Base-by-base conservation (phyloP, 2,329 filamentous ascomycete species). In the Dactylellina cionopaga region DNA sequence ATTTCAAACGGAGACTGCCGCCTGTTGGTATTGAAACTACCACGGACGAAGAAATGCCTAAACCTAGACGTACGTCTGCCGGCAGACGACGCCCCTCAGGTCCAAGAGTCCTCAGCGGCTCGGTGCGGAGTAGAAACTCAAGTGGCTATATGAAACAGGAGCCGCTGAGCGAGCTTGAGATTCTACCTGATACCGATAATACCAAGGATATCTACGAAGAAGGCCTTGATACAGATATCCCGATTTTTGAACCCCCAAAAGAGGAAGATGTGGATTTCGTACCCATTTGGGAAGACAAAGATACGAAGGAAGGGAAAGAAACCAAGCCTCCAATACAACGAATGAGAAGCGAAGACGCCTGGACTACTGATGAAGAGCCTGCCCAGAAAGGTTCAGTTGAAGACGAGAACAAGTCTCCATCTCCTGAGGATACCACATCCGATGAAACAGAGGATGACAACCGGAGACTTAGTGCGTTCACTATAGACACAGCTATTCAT, bases 11-110 rank as follows among this genome's bases (percentile, higher is more conserved):
- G 10, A 44, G 68, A 17, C 43, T 59, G 35, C 68, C 46, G n/a
- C 59, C 59, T 3, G 37, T 64, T 19, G 68, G 68, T 15, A 60
- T 65, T 33, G 68, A 71, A 19, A 71, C 66, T 3, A 71, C 66
- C 3, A 71, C 66, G 0, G 66, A 71, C 27, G 66, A 71, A 43
- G 66, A 71, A 51, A 71, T 71, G 66, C 66, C 66, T 5, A 47
- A 51, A 24, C 66, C 66, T 5, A 49, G 58, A 15, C 44, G 51
- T 11, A 33, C 43, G 6, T 71, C 66, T 1, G 49, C 31, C 6
- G 43, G 66, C 11, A 51, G 58, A 15, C 33, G 66, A 17, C 51
- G 54, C 5, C 43, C 66, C 2, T 71, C 66, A 10, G 66, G 66
- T 5, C 24, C 66, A 3, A 51, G 66, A 25, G 59, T 56, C 11